Conservation (phyloP, 192 early-diverging fungal species). For the Coemansia sp. region DNA sequence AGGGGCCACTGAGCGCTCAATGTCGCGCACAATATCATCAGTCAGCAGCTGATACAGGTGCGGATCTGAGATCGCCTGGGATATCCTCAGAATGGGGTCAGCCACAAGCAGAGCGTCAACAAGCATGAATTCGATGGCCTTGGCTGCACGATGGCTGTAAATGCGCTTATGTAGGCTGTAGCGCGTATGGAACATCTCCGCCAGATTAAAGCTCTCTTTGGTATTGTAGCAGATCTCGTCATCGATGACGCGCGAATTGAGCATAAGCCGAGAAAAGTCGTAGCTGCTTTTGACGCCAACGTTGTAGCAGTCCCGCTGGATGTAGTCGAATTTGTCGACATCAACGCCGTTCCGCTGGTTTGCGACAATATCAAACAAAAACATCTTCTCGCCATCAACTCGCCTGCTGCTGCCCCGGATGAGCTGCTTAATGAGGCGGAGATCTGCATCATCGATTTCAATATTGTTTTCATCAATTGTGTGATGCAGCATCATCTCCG, state of each 20-base stretch:
- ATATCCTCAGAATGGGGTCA: slow-evolving; percentile 65
- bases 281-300: slow-evolving; percentile 57
- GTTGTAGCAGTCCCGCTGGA: slow-evolving; percentile 80
- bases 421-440: slow-evolving; percentile 68
- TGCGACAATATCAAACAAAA: slow-evolving; percentile 94
- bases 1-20: slow-evolving; percentile 62
- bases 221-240: slow-evolving; percentile 86
- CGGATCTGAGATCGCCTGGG: slow-evolving; percentile 62
- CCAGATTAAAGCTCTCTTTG: slow-evolving; percentile 87
- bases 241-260: slow-evolving; percentile 79
- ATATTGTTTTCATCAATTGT: slow-evolving; percentile 72
- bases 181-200: slow-evolving; percentile 81
- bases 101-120: slow-evolving; percentile 84
- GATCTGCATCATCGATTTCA: slow-evolving; percentile 60
- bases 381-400: slow-evolving; percentile 56
- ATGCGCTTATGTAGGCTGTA: slow-evolving; percentile 79
- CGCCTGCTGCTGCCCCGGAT: slow-evolving; percentile 60
- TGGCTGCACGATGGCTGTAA: slow-evolving; percentile 81
- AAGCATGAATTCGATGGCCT: slow-evolving; percentile 87
- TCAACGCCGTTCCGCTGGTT: slow-evolving; percentile 93
- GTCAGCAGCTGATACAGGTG: slow-evolving; percentile 73
- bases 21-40: slow-evolving; percentile 76
- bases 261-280: slow-evolving; percentile 70
- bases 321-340: slow-evolving; percentile 90
- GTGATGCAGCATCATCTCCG: slow-evolving; percentile 83